These are phyloP conservation scores for Vitis amurensis DNA, from an alignment of 164 flowering plant species.

Conservation along the genomic window DNA sequence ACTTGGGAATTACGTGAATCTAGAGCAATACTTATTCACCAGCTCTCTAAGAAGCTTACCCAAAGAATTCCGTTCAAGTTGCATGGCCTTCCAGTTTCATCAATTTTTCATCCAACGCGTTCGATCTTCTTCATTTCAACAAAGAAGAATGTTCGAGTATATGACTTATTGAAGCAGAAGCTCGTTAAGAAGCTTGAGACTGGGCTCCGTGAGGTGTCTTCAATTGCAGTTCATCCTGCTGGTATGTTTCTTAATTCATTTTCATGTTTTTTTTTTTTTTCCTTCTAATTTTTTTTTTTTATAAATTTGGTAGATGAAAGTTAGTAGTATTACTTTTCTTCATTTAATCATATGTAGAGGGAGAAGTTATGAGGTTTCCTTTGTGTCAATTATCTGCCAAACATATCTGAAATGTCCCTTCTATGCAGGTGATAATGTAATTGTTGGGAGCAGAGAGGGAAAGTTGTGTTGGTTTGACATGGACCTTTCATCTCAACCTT, in stretches of 20 bases:
- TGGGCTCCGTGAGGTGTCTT: slow-evolving; percentile 83
- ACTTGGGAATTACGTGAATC: slow-evolving; percentile 71
- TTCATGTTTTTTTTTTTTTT: not conserved
- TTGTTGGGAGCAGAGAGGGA: slow-evolving; percentile 97
- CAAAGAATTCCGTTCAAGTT: slow-evolving; percentile 75
- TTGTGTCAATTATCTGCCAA: not conserved
- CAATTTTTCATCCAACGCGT: slow-evolving; percentile 85
- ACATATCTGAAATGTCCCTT: not conserved
- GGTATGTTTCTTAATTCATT: slow-evolving; percentile 38
- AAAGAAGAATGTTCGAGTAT: slow-evolving; percentile 82
- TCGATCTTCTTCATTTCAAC: slow-evolving; percentile 75
- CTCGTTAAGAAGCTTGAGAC: slow-evolving; percentile 85
- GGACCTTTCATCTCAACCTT: slow-evolving; percentile 94
- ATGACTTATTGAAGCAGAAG: slow-evolving; percentile 72
- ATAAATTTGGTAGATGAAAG: not conserved
- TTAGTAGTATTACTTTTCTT: not conserved
- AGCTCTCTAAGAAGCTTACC: slow-evolving; percentile 71
- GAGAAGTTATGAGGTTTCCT: not conserved
- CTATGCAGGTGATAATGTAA: slow-evolving; percentile 86
- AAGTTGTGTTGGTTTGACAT: slow-evolving; percentile 98
- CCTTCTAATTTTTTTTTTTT: not conserved
- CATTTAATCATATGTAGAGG: not conserved
- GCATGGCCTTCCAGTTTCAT: slow-evolving; percentile 85
- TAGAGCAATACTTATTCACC: slow-evolving; percentile 80
- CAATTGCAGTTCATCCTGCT: slow-evolving; percentile 90